Evolutionary conservation across 441 rosid genomes (phyloP).

Genomic region (Jatropha podagrica): DNA sequence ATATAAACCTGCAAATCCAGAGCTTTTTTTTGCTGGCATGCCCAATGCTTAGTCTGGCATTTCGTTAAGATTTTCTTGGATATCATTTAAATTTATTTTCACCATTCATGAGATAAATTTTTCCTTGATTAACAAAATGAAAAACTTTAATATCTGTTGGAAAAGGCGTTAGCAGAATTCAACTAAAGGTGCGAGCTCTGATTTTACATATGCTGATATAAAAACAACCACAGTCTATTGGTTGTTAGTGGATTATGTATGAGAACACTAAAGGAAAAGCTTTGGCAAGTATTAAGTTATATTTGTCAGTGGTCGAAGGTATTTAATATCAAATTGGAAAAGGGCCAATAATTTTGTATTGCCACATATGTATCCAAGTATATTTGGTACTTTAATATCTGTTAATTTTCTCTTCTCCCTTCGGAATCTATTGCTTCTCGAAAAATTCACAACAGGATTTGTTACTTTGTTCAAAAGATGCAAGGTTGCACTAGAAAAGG

Average conservation of each 20-base stretch:
- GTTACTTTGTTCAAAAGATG: background rate
- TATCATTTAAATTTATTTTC: background rate
- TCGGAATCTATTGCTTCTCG: background rate
- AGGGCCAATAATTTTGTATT: conserved; percentile 23
- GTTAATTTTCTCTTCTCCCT: background rate
- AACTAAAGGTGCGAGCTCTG: background rate
- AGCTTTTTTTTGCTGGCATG: background rate
- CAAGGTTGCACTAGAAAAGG: conserved; percentile 3
- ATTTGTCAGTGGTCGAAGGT: conserved; percentile 32
- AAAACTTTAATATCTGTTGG: background rate
- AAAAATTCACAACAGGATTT: background rate
- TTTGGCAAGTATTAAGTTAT: conserved; percentile 26
- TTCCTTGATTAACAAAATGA: background rate
- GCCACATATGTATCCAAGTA: conserved; percentile 22
- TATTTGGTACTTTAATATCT: conserved; percentile 14
- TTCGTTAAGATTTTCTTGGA: background rate
- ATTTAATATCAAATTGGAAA: conserved; percentile 18
- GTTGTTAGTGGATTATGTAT: conserved; percentile 28
- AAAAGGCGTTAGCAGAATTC: background rate
- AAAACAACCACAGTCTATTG: conserved; percentile 14
- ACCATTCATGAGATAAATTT: background rate
- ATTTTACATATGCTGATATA: conserved; percentile 2
- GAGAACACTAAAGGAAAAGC: conserved; percentile 28
- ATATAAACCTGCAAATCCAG: background rate
- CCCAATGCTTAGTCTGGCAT: background rate